phyloP scores from a whole-genome alignment of 2,329 filamentous ascomycete species.

The Allantophomopsis lycopodina region DNA sequence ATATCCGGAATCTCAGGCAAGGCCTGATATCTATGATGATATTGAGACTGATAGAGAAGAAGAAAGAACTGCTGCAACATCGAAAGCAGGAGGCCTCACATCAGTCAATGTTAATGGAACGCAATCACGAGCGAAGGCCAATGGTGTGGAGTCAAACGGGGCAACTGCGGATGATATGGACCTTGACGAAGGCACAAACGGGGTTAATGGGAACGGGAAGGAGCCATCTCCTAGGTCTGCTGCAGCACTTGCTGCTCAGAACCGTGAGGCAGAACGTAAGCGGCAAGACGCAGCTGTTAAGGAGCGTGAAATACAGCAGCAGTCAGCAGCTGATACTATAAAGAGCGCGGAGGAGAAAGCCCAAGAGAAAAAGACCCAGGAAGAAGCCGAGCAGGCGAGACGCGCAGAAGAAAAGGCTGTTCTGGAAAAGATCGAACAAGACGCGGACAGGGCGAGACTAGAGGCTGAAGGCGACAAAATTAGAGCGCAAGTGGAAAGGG shows the following conservation, averaged over 20 bases:
- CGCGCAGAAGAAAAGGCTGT: slow-evolving; percentile 3
- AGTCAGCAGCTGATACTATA: neutral
- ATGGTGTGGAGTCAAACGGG: too few relatives aligned
- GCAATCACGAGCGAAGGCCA: neutral
- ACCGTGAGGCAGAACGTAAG: too few relatives aligned
- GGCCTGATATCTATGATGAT: slow-evolving; percentile 10
- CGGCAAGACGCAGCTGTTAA: slow-evolving; percentile 10
- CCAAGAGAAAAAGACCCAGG: slow-evolving; percentile 8
- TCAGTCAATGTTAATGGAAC: neutral
- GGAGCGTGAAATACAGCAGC: slow-evolving; percentile 1
- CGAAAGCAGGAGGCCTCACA: neutral
- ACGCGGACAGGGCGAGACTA: neutral
- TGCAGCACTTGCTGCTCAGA: slow-evolving; percentile 8
- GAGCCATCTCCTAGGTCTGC: slow-evolving; percentile 5
- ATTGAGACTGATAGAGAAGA: slow-evolving; percentile 12
- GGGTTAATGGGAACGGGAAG: neutral
- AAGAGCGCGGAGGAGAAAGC: slow-evolving; percentile 8
- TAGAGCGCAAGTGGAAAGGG: neutral
- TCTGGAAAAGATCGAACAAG: slow-evolving; percentile 8
- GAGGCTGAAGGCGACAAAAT: slow-evolving; percentile 2
- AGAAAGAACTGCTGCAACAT: neutral
- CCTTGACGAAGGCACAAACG: neutral
- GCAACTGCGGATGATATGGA: neutral
- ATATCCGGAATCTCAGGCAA: slow-evolving; percentile 1
- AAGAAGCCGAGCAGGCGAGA: slow-evolving; percentile 1